A percentile compares a stretch with the other conserved stretches of the same genome.
phyloP scores from a whole-genome alignment of 2,329 filamentous ascomycete genomes.

The Scedosporium dehoogii region DNA sequence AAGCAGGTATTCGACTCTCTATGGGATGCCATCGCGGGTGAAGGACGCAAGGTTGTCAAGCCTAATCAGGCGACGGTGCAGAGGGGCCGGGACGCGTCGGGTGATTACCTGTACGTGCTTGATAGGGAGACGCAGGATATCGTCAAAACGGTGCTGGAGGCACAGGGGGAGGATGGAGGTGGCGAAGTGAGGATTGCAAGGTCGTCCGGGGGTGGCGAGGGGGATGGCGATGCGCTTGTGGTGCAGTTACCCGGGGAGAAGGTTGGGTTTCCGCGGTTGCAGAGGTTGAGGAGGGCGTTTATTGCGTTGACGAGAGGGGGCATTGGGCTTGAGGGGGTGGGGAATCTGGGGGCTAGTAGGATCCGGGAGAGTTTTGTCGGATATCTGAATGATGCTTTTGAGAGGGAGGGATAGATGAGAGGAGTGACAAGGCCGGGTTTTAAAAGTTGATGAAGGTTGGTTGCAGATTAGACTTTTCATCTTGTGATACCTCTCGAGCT shows the following conservation, averaged over 20 bases:
- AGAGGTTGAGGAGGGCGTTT: slow-evolving; percentile 68
- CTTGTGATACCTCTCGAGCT: not conserved
- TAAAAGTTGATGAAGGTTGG: not conserved
- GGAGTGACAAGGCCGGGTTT: not conserved
- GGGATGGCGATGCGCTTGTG: slow-evolving; percentile 27
- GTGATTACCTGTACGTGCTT: slow-evolving; percentile 71
- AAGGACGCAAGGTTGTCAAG: slow-evolving; percentile 51
- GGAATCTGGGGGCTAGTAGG: slow-evolving; percentile 41
- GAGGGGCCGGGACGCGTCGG: slow-evolving; percentile 48
- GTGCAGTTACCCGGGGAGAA: slow-evolving; percentile 58
- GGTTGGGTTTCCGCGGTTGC: slow-evolving; percentile 63
- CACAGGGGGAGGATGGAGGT: slow-evolving; percentile 59
- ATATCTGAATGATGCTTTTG: slow-evolving; percentile 57
- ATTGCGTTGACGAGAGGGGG: slow-evolving; percentile 64
- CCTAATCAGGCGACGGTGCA: slow-evolving; percentile 69
- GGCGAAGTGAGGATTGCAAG: slow-evolving; percentile 40
- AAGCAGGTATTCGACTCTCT: slow-evolving; percentile 50
- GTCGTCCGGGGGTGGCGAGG: slow-evolving; percentile 2
- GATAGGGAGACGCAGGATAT: slow-evolving; percentile 73
- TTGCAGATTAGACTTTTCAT: not conserved
- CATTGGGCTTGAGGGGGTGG: slow-evolving; percentile 47
- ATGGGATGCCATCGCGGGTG: slow-evolving; percentile 65
- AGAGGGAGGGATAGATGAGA: slow-evolving; percentile 37
- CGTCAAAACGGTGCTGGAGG: slow-evolving; percentile 58
- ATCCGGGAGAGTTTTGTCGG: slow-evolving; percentile 55